Evolutionary conservation across 768 basidiomycete species (phyloP).

Genomic region (Strobilomyces confusus): DNA sequence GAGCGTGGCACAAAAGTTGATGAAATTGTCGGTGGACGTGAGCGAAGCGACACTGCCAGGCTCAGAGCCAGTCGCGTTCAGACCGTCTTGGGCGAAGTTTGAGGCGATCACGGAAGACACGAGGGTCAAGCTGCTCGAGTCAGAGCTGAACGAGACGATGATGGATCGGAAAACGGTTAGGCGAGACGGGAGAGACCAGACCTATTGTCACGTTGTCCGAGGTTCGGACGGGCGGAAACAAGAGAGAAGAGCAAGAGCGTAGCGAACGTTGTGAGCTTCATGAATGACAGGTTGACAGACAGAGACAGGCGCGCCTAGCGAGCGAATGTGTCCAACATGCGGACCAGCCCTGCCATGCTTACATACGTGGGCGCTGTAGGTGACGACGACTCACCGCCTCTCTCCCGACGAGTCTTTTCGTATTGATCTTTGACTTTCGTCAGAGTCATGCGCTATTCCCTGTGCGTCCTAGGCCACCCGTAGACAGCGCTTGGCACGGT

Average conservation of each 20-base stretch:
- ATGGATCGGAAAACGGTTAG: not conserved
- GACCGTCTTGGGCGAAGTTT: conserved; percentile 55
- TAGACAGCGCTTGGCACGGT: too few relatives aligned
- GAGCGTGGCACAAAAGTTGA: conserved; percentile 57
- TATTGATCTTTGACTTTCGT: too few relatives aligned
- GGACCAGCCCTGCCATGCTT: too few relatives aligned
- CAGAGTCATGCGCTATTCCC: too few relatives aligned
- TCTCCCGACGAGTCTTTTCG: too few relatives aligned
- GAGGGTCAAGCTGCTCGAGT: conserved; percentile 33
- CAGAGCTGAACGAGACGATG: not conserved
- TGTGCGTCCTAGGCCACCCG: too few relatives aligned
- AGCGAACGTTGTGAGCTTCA: conserved; percentile 40
- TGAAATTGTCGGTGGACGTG: conserved; percentile 70
- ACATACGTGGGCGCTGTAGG: too few relatives aligned
- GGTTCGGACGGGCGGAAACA: conserved; percentile 36
- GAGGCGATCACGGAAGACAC: conserved; percentile 47
- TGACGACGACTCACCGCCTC: too few relatives aligned
- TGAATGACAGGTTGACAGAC: conserved; percentile 5
- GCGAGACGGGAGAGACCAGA: not conserved
- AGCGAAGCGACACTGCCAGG: conserved; percentile 53
- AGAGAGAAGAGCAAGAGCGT: conserved; percentile 24
- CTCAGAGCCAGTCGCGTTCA: conserved; percentile 22
- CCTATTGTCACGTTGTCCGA: conserved; percentile 36
- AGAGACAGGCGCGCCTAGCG: too few relatives aligned
- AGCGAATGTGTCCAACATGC: too few relatives aligned